A percentile compares a stretch with the other conserved stretches of the same genome.
Evolutionary conservation across 805 yeast species (phyloP).

Genomic region (Candida saitoana): DNA sequence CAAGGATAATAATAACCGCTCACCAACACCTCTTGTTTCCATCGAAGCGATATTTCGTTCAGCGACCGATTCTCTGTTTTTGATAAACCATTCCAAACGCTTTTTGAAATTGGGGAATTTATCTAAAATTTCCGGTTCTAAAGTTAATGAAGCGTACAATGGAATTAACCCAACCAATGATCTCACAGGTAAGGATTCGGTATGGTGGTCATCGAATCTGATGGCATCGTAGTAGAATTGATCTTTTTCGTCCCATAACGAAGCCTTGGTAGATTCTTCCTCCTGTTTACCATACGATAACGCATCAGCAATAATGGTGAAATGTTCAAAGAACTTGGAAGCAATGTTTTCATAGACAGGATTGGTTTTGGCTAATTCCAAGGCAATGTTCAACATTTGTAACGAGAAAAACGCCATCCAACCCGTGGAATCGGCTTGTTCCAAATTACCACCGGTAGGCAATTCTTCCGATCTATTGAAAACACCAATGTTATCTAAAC

Average conservation of each 20-base stretch:
- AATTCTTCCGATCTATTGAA: slow-evolving; percentile 90
- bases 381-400: slow-evolving; percentile 88
- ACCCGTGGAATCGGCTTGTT: slow-evolving; percentile 94
- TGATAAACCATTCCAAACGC: slow-evolving; percentile 79
- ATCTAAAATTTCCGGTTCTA: slow-evolving; percentile 77
- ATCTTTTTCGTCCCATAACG: slow-evolving; percentile 87
- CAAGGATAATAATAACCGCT: slow-evolving; percentile 71
- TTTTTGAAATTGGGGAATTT: slow-evolving; percentile 79
- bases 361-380: slow-evolving; percentile 81
- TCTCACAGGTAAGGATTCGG: slow-evolving; percentile 74
- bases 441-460: slow-evolving; percentile 87
- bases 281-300: slow-evolving; percentile 63
- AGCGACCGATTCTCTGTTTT: slow-evolving; percentile 63
- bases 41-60: slow-evolving; percentile 84
- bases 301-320: slow-evolving; percentile 86
- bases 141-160: slow-evolving; percentile 78
- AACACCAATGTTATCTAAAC: slow-evolving; percentile 87
- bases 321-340: slow-evolving; percentile 90
- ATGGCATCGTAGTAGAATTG: slow-evolving; percentile 89
- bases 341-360: slow-evolving; percentile 91
- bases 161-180: slow-evolving; percentile 92
- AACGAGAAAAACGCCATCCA: slow-evolving; percentile 95
- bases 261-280: slow-evolving; percentile 46
- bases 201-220: slow-evolving; percentile 65
- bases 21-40: slow-evolving; percentile 76